Evolutionary conservation across 345 rosid genomes (phyloP).

Genomic region (Syzygium oleosum): DNA sequence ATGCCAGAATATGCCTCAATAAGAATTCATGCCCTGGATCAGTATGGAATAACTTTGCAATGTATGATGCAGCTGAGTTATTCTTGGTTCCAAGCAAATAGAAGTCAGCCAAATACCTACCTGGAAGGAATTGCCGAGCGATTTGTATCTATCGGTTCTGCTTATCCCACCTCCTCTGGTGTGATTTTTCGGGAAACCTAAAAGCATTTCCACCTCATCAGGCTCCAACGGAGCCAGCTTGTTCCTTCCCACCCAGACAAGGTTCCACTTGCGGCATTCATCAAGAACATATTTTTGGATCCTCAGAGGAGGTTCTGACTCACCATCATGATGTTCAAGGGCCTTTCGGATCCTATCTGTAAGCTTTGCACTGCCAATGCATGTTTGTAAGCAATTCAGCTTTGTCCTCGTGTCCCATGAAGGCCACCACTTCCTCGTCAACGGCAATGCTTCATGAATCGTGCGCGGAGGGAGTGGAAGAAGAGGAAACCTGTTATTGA

Average conservation of each 20-base stretch:
- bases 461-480: conserved; percentile 66
- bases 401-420: conserved; percentile 75
- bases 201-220: conserved; percentile 82
- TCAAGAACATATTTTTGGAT: conserved; percentile 52
- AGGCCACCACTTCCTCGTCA: conserved; percentile 85
- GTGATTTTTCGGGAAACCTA: conserved; percentile 88
- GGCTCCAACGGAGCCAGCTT: conserved; percentile 85
- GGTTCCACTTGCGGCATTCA: conserved; percentile 78
- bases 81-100: neutral
- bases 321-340: conserved; percentile 37
- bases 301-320: conserved; percentile 30
- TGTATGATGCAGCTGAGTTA: neutral
- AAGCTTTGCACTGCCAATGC: conserved; percentile 52
- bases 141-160: conserved; percentile 72
- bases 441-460: conserved; percentile 64
- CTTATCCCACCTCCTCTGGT: conserved; percentile 94
- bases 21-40: neutral
- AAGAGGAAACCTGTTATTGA: conserved; percentile 48
- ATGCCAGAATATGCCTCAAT: neutral
- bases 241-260: conserved; percentile 91
- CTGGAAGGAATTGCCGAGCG: conserved; percentile 95
- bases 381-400: conserved; percentile 73
- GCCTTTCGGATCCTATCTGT: conserved; percentile 68
- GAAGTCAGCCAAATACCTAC: conserved; percentile 7
- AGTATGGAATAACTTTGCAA: neutral